Evolutionary conservation across 2,329 filamentous ascomycete genomes (phyloP), one percentile per base, ranked within the genome.

Genomic region (Cercospora zeae-maydis): DNA sequence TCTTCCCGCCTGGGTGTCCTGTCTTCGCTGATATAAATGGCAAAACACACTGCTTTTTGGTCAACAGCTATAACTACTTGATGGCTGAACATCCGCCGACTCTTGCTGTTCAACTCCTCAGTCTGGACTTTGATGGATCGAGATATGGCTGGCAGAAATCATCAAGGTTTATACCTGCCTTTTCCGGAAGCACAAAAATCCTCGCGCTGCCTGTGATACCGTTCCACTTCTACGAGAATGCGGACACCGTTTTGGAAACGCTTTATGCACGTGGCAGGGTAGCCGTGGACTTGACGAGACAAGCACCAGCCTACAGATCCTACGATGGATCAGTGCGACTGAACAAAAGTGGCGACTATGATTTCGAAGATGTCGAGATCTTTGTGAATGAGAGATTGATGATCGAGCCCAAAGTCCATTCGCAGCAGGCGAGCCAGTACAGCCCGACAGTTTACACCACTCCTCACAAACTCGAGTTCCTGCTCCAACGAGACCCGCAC

Each of bases 1-100:
- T 68, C 16, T 66, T 60, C n/a, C 62, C 66, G 8, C 58, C 58
- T 4, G 63, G 64, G 10, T 61, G 60, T 47, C 60, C 64, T 5
- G 64, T 64, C 1, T 51, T 65, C 14, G 55, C 34, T n/a, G 31
- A 49, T 2, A 36, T 61, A 9, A 64, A 63, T 19, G 58, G 54
- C 11, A 58, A 61, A 47, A 16, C 52, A 21, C 64, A 67, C 34
- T 62, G 60, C 51, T 63, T 59, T 11, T 49, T 66, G 16, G 56
- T 66, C 6, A 42, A 66, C 27, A 58, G 58, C 16, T 47, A 58
- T 49, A 66, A 64, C 24, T 66, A 65, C 36, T 51, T 64, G 16
- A 63, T 59, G 57, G 45, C 56, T 4, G 65, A 65, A 34, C 37
- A 45, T 2, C 45, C 54, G 10, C 63, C 63, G 11, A 42, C 52